These are phyloP conservation scores for Aspergillus funiculosus DNA, from an alignment of 495 filamentous ascomycete genomes.

Conservation along the genomic window DNA sequence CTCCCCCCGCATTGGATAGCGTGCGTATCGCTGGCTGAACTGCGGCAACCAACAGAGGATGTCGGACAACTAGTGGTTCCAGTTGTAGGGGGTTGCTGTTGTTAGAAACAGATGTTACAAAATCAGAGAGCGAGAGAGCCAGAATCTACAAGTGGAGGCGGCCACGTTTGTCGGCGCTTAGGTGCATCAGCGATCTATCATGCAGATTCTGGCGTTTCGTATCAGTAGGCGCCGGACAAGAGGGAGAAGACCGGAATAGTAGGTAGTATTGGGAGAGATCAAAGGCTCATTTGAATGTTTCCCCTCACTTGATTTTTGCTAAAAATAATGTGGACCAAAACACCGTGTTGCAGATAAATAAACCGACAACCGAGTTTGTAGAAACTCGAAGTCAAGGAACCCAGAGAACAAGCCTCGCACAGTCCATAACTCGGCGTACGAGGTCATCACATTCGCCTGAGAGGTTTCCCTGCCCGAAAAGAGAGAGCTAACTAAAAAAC, in stretches of 20 bases:
- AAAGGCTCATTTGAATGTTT: not conserved
- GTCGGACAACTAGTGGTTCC: not conserved
- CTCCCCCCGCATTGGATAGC: not conserved
- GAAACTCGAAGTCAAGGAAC: not conserved
- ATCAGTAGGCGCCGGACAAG: not conserved
- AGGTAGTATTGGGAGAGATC: not conserved
- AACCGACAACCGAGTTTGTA: not conserved
- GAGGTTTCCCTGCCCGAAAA: constrained; percentile 1
- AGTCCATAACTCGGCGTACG: constrained; percentile 5
- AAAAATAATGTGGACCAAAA: constrained; percentile 7
- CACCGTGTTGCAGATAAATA: constrained; percentile 7
- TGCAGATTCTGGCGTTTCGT: not conserved
- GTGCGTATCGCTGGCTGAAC: not conserved
- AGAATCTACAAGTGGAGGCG: not conserved
- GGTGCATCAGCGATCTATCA: constrained; percentile 1
- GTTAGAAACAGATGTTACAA: not conserved
- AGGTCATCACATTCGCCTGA: not conserved
- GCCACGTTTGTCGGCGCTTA: constrained; percentile 15
- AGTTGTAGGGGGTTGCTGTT: not conserved
- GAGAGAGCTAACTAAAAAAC: constrained; percentile 16
- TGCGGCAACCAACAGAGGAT: not conserved
- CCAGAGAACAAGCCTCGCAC: not conserved
- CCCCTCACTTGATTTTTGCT: constrained; percentile 2
- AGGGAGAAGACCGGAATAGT: not conserved
- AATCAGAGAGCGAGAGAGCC: not conserved